Evolutionary conservation across 1,284 basidiomycete species (phyloP), one percentile per base, ranked within the genome.

Genomic region (Schizophyllum commune): DNA sequence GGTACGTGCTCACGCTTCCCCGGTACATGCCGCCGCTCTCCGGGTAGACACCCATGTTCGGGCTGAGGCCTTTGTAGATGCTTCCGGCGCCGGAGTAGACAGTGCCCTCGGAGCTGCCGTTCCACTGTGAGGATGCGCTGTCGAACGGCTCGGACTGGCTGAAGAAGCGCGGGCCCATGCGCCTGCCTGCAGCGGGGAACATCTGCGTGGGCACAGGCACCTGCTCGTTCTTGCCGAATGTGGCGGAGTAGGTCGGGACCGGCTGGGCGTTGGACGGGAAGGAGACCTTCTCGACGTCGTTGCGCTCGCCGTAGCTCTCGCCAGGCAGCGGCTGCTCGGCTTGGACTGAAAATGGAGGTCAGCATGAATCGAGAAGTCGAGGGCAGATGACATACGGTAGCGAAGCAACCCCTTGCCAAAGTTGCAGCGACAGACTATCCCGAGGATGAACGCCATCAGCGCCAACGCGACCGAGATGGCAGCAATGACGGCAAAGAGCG

Each of bases 341-440:
- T 63, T 82, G 80, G 60, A 90, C 87, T 90, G 60, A 17, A 60
- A 60, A 32, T 60, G 34, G 62, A n/a, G 53, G 61, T 47, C 52
- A 32, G 32, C 52, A 17, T 56, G 32, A 47, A 60, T 19, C 52
- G 47, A 27, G 47, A 21, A 22, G 34, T 57, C 7, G 34, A 34
- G 9, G 8, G 39, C 9, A 33, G 51, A 47, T 19, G 15, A 80
- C 88, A 74, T 67, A 91, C 89, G 73, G 70, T 88, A 85, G 34
- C 80, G 81, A 58, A 79, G 72, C 62, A 92, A 75, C 22, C 89
- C 89, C 69, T 86, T 87, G 62, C 85, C 88, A 66, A 91, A 92
- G 74, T 91, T 91, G 68, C 82, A 69, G 32, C 84, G 79, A 68
- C 89, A 91, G 62, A 85, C 64, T 52, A 89, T 67, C 17, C 87